Base-by-base conservation (phyloP, 306 rosid genomes). In the Pachyrhizus erosus region DNA sequence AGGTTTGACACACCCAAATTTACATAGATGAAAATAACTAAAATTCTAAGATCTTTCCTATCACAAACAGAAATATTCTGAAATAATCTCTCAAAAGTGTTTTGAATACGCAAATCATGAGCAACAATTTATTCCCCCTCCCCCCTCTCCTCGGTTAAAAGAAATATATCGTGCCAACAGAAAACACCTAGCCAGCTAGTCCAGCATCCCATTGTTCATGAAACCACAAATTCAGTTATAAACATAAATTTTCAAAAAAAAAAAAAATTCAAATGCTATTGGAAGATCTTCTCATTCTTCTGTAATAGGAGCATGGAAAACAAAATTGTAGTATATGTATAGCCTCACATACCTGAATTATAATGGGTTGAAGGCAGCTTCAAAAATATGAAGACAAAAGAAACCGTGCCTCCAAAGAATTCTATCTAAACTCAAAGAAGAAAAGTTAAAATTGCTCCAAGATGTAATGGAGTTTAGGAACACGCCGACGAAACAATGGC, bases 371-470 rank as follows among this genome's bases (percentile, higher is more conserved):
- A 21, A 40, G 54, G 5, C 74, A 21, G 54, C 54, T 69, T 21
- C 20, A 69, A 69, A 21, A 69, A 40, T 11, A 69, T 23, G 34
- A 69, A 40, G 54, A 69, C 29, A 42, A 68, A 40, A 37, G n/a
- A 67, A 67, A 37, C 18, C 73, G 37, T 9, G 73, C 49, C 73
- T 18, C 49, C 3, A 4, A 33, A 40, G 74, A 69, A 69, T 40
- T 69, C 33, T 27, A 40, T 69, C 33, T 27, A 40, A 40, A 69
- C 74, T 21, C 18, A 69, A 69, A 40, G 74, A 42, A 68, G 54
- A 69, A 68, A 69, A 69, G 54, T 69, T 69, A 69, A 67, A 69
- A 69, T 43, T 69, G 74, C 54, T 69, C 74, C 74, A 69, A 40
- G 52, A 40, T 21, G 54, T 24, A 20, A 40, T 69, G 74, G 34